These are phyloP conservation scores for Ophiocordyceps robertsii DNA, from an alignment of 2,329 filamentous ascomycete genomes.

Conservation along the genomic window DNA sequence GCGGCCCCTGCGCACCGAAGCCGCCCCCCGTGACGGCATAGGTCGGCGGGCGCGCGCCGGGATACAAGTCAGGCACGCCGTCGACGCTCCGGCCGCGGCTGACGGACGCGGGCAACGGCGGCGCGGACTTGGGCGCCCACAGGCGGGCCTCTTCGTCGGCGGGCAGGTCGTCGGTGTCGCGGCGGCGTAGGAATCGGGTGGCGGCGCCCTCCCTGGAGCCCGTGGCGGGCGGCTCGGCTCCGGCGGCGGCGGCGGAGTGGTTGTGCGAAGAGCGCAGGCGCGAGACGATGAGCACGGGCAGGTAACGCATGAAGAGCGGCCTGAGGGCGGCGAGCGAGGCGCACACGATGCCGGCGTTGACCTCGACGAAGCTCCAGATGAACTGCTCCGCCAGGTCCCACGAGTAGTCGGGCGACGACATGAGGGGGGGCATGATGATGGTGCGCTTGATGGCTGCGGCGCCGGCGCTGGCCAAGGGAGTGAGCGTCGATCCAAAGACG, in stretches of 20 bases:
- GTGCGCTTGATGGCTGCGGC: constrained; percentile 15
- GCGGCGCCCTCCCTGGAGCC: not conserved
- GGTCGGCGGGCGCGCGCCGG: constrained; percentile 1
- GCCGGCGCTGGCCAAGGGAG: constrained; percentile 15
- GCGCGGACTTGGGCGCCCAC: constrained; percentile 3
- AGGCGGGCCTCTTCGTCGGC: constrained; percentile 12
- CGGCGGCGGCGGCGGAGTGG: constrained; percentile 5
- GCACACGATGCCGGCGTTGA: constrained; percentile 35
- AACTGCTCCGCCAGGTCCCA: constrained; percentile 13
- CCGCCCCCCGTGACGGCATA: constrained; percentile 9
- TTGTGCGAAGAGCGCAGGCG: constrained; percentile 10
- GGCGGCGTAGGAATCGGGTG: no score
- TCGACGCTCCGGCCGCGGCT: no score
- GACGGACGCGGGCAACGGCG: not conserved
- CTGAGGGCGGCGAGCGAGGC: constrained; percentile 35
- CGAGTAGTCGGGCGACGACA: constrained; percentile 11
- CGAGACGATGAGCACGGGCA: constrained; percentile 12
- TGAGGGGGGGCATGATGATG: constrained; percentile 10
- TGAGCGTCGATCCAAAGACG: no score
- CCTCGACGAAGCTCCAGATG: constrained; percentile 33
- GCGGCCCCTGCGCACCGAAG: not conserved
- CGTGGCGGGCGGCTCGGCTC: constrained; percentile 6
- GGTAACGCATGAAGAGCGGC: constrained; percentile 26
- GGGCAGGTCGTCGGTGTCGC: constrained; percentile 6
- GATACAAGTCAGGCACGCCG: constrained; percentile 6